phyloP scores from a whole-genome alignment of 139 green algal species.

The Chloropicon primus region DNA sequence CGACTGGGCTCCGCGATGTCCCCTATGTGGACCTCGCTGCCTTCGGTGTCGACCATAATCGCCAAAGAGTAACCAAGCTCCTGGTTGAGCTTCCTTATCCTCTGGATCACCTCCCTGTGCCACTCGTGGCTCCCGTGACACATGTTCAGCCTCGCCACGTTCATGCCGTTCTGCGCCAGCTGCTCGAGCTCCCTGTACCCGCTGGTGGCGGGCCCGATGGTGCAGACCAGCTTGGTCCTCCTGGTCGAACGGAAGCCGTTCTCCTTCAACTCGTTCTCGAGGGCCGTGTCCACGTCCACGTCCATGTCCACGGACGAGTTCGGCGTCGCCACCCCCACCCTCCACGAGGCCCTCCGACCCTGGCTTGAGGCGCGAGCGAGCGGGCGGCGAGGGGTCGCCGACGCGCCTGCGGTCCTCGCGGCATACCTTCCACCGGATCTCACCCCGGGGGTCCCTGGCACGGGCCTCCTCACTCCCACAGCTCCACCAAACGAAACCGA shows the following conservation, averaged over 20 bases:
- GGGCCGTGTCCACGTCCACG: slow-evolving; percentile 20
- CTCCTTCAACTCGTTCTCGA: slow-evolving; percentile 27
- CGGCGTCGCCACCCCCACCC: background rate
- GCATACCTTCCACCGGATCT: too few relatives aligned
- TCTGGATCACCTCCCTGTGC: slow-evolving; percentile 54
- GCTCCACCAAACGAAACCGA: too few relatives aligned
- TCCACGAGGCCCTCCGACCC: background rate
- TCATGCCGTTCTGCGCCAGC: slow-evolving; percentile 59
- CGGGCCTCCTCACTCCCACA: too few relatives aligned
- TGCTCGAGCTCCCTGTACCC: slow-evolving; percentile 38
- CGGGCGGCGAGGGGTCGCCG: too few relatives aligned
- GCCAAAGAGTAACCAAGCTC: slow-evolving; percentile 33
- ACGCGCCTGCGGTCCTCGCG: too few relatives aligned
- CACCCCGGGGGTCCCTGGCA: too few relatives aligned
- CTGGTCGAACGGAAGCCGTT: slow-evolving; percentile 36
- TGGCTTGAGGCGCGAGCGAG: too few relatives aligned
- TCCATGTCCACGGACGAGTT: slow-evolving; percentile 18
- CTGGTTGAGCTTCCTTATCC: slow-evolving; percentile 56
- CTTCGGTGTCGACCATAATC: slow-evolving; percentile 77
- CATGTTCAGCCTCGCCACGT: slow-evolving; percentile 69
- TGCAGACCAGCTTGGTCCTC: slow-evolving; percentile 60
- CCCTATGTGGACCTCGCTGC: slow-evolving; percentile 60
- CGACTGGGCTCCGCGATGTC: slow-evolving; percentile 28
- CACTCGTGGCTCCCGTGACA: slow-evolving; percentile 53
- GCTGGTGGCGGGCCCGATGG: slow-evolving; percentile 52